Conservation (phyloP, 192 early-diverging fungal species). For the Polychytrium aggregatum region DNA sequence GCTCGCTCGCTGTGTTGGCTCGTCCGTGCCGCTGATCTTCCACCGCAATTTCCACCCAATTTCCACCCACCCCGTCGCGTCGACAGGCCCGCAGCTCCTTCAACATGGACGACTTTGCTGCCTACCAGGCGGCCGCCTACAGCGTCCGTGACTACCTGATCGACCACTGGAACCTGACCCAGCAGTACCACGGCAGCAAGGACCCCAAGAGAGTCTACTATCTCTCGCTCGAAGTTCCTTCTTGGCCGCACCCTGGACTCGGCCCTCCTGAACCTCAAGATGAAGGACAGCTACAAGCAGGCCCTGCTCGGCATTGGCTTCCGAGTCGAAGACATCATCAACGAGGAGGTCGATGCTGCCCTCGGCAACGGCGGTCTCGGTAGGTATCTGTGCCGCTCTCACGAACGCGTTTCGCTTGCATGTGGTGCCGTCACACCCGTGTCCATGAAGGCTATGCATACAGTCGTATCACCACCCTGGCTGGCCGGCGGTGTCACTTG, state of each 20-base stretch:
- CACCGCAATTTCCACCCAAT: too few species aligned
- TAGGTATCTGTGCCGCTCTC: too few species aligned
- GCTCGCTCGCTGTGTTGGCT: too few species aligned
- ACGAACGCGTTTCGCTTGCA: too few species aligned
- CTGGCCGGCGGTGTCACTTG: too few species aligned
- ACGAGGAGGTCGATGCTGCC: conserved; percentile 91
- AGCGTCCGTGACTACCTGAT: conserved; percentile 87
- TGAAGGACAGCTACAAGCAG: conserved; percentile 68
- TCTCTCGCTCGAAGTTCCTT: conserved; percentile 94
- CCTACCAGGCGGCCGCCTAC: conserved; percentile 87
- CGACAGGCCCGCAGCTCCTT: conserved; percentile 60
- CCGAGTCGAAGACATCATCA: conserved; percentile 80
- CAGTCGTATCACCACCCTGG: too few species aligned
- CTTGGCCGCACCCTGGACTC: conserved; percentile 96
- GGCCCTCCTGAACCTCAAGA: conserved; percentile 74
- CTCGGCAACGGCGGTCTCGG: conserved; percentile 97
- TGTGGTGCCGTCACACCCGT: too few species aligned
- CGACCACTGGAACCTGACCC: conserved; percentile 89
- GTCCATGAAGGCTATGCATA: too few species aligned
- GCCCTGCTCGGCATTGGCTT: conserved; percentile 76
- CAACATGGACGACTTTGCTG: conserved; percentile 86
- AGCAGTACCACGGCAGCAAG: conserved; percentile 66
- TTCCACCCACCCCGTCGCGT: too few species aligned
- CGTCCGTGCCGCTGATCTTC: too few species aligned
- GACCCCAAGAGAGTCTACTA: conserved; percentile 96